Percentiles rank a stretch among this genome's conserved stretches.
These are phyloP conservation scores for Lentinus brumalis DNA, from an alignment of 768 basidiomycete species.

Conservation along the genomic window DNA sequence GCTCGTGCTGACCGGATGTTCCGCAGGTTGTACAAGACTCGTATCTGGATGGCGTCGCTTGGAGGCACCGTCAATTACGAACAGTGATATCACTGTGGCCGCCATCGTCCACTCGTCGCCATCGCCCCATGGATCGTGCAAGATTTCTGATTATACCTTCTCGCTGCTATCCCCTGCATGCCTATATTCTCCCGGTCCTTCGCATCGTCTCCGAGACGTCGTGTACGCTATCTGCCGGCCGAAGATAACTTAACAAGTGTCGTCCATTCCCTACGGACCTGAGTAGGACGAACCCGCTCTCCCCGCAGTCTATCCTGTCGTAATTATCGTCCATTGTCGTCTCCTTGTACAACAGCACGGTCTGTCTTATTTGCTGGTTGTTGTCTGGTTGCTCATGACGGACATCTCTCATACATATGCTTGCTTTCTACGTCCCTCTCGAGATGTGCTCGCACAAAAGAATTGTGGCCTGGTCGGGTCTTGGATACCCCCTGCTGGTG, in stretches of 20 bases:
- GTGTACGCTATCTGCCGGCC: conserved; percentile 13
- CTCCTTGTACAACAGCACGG: conserved; percentile 18
- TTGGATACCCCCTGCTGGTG: conserved; percentile 15
- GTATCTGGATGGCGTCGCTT: conserved; percentile 94
- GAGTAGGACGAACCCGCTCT: background rate
- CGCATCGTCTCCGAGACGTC: background rate
- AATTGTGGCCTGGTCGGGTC: conserved; percentile 8
- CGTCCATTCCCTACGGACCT: background rate
- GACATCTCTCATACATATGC: background rate
- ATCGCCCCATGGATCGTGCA: conserved; percentile 13
- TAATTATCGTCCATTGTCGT: background rate
- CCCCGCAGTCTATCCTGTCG: background rate
- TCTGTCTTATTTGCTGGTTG: conserved; percentile 8
- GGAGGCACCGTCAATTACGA: conserved; percentile 51
- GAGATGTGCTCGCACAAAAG: background rate
- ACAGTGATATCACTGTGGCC: conserved; percentile 33
- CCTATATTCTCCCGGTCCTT: background rate
- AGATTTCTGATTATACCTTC: conserved; percentile 13
- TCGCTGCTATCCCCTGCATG: background rate
- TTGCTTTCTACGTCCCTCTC: background rate
- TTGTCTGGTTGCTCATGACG: conserved; percentile 2
- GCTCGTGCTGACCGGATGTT: background rate
- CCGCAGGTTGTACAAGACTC: conserved; percentile 84
- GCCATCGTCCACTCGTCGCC: background rate
- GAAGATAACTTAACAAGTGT: conserved; percentile 12